These are phyloP conservation scores for Athelia sp. DNA, from an alignment of 1,284 basidiomycete species.

Conservation along the genomic window DNA sequence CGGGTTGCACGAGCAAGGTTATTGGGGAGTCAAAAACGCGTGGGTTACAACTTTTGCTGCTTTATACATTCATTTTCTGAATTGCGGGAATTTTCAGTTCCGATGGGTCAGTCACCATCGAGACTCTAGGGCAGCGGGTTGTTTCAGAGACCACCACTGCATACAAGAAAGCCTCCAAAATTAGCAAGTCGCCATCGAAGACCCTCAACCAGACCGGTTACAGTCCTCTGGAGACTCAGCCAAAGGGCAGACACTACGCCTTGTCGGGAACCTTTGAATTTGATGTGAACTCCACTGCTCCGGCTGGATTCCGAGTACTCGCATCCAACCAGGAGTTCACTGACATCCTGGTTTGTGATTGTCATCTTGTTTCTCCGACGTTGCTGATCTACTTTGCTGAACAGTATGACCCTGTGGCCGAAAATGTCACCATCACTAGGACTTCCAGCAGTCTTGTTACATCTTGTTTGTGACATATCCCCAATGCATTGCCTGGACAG, in stretches of 20 bases:
- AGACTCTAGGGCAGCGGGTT: not conserved
- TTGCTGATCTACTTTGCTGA: no score
- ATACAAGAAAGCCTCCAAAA: not conserved
- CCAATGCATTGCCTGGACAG: not conserved
- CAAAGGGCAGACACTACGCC: not conserved
- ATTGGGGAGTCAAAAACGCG: not conserved
- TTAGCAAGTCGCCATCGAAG: not conserved
- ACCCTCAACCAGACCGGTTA: not conserved
- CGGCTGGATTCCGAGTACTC: not conserved
- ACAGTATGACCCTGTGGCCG: not conserved
- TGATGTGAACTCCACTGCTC: not conserved
- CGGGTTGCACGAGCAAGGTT: not conserved
- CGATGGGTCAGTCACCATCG: not conserved
- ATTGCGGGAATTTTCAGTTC: no score
- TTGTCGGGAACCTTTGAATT: not conserved
- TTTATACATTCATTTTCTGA: no score
- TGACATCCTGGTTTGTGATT: not conserved
- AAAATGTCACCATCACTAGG: not conserved
- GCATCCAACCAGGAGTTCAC: not conserved
- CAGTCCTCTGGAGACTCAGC: not conserved
- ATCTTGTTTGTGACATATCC: not conserved
- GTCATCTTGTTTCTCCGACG: no score
- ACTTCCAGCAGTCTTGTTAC: not conserved
- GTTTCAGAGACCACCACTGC: not conserved
- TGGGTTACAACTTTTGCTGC: no score